Conservation (phyloP, 352 stramenopile genomes). For the Phytophthora crassamura region DNA sequence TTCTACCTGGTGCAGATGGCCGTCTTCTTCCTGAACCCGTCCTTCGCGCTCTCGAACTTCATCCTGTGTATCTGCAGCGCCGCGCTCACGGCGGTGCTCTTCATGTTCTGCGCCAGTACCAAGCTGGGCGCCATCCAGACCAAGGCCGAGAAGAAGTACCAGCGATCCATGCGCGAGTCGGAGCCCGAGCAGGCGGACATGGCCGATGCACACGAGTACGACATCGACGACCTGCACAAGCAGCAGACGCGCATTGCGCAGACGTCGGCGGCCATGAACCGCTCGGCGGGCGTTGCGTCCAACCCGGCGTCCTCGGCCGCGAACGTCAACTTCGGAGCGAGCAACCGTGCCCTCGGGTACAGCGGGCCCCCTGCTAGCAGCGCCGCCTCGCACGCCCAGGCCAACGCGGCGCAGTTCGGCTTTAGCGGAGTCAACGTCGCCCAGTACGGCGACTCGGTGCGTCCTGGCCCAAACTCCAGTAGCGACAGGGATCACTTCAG, state of each 20-base stretch:
- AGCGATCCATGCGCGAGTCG: slow-evolving; percentile 54
- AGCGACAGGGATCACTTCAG: slow-evolving; percentile 34
- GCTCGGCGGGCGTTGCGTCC: slow-evolving; percentile 30
- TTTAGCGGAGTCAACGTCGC: slow-evolving; percentile 33
- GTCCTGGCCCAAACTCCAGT: background rate
- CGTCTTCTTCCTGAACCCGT: slow-evolving; percentile 66
- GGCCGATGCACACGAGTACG: slow-evolving; percentile 33
- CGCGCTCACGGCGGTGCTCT: slow-evolving; percentile 65
- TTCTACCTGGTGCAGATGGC: slow-evolving; percentile 65
- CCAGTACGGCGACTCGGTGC: slow-evolving; percentile 10
- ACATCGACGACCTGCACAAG: slow-evolving; percentile 52
- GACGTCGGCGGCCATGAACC: slow-evolving; percentile 40
- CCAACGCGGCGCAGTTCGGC: slow-evolving; percentile 41
- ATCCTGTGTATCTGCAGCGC: slow-evolving; percentile 53
- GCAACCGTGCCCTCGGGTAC: slow-evolving; percentile 10
- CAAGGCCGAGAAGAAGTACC: slow-evolving; percentile 83
- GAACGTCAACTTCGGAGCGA: slow-evolving; percentile 36
- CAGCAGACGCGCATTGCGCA: slow-evolving; percentile 74
- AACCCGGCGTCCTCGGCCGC: slow-evolving; percentile 27
- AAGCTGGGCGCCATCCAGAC: slow-evolving; percentile 86
- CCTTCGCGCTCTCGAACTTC: slow-evolving; percentile 68
- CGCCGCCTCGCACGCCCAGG: slow-evolving; percentile 30
- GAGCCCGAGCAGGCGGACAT: slow-evolving; percentile 31
- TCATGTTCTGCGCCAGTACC: slow-evolving; percentile 81
- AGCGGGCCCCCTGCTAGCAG: slow-evolving; percentile 25